Evolutionary conservation across 306 rosid genomes (phyloP), one percentile per base, ranked within the genome.

Genomic region (Cajanus cajan): DNA sequence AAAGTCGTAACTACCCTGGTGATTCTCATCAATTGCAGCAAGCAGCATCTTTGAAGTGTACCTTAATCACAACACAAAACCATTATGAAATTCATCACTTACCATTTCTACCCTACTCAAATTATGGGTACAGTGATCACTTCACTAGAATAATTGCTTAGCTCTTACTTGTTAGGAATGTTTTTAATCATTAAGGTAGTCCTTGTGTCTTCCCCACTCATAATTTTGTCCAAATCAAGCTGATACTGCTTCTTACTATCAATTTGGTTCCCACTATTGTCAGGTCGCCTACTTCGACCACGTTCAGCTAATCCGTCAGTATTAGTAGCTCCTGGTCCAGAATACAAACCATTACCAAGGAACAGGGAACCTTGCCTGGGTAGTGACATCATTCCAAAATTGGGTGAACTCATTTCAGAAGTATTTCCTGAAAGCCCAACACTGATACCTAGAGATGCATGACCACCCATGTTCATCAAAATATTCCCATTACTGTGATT

Each of bases 101-200:
- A 28, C 31, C 43, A 54, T 64, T 64, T 69, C 71, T 24, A 58
- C 45, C 47, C 71, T n/a, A 48, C 16, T 28, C 40, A 68, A 80
- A 71, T 40, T 16, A 52, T 65, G 18, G 40, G 28, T 36, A 55
- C 54, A 15, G 43, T 47, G 24, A 70, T 28, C 34, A 81, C 24
- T 41, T 36, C 72, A 65, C 52, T 37, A 52, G 63, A 34, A 59
- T 68, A 68, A 13, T 15, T 47, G 63, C 68, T 78, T 41, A 51
- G 54, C 66, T 83, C 93, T 81, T 88, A 94, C 98, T 92, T 92
- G 70, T 94, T 94, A 74, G 98, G 98, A 83, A 94, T 94, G 81
- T 94, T 94, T 87, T 92, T 94, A 44, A 94, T 90, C 98, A 94
- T 94, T 82, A 94, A 88, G 40, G 98, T 94, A 58, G 98, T 92